These are phyloP conservation scores for Trichosanthes truncata DNA, from an alignment of 306 rosid species.

Conservation along the genomic window DNA sequence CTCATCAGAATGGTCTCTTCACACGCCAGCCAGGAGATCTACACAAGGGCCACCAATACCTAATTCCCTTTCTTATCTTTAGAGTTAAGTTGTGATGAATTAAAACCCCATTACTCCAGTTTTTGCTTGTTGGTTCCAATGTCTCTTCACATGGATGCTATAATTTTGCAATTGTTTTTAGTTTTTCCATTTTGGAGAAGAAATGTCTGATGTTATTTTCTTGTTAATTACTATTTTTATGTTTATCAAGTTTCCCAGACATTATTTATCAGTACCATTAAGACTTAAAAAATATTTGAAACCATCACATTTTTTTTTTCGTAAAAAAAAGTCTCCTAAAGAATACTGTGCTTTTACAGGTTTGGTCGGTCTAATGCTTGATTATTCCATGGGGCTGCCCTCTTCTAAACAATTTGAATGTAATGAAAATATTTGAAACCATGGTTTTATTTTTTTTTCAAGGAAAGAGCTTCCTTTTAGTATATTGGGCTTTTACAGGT, in stretches of 20 bases:
- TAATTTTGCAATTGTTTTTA: neutral
- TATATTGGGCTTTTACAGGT: neutral
- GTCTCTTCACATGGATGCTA: neutral
- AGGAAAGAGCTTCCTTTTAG: no score
- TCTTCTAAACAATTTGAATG: no score
- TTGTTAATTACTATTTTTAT: neutral
- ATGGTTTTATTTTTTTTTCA: no score
- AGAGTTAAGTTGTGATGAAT: neutral
- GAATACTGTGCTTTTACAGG: no score
- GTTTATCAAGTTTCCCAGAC: neutral
- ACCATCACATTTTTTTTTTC: no score
- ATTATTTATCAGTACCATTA: neutral
- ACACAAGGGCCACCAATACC: constrained; percentile 13
- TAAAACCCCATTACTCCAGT: neutral
- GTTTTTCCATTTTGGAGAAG: neutral
- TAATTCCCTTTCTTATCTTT: neutral
- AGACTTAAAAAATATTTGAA: no score
- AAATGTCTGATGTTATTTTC: neutral
- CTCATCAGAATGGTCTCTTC: constrained; percentile 10
- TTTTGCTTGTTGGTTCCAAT: neutral
- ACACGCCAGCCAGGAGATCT: constrained; percentile 11
- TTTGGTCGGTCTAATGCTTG: no score
- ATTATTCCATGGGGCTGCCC: no score
- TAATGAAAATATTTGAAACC: neutral
- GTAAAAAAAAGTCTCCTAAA: no score